Percentiles rank a stretch among this genome's conserved stretches.
Evolutionary conservation across 164 flowering plant genomes (phyloP).

Genomic region (Piper longum): DNA sequence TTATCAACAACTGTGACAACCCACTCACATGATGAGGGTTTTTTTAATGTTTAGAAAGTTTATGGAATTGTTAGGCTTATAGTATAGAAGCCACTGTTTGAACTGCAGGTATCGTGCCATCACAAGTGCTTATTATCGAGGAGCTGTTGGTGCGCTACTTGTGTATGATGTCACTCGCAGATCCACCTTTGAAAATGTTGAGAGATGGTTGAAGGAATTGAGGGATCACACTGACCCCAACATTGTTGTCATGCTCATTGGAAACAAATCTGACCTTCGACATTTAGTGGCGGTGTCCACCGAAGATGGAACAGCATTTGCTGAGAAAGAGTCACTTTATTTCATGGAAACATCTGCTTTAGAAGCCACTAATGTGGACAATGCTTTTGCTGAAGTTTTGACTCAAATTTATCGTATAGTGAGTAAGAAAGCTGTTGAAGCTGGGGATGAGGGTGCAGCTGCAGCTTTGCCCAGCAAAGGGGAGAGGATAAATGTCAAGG

Average conservation of each 20-base stretch:
- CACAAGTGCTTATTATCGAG: constrained; percentile 67
- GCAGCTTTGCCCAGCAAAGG: constrained; percentile 41
- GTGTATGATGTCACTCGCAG: constrained; percentile 57
- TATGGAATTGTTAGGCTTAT: too few relatives aligned
- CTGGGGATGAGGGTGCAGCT: constrained; percentile 39
- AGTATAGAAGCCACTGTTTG: neutral
- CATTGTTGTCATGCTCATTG: constrained; percentile 64
- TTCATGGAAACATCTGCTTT: constrained; percentile 71
- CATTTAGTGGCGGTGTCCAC: constrained; percentile 56
- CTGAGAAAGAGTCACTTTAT: constrained; percentile 50
- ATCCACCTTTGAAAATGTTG: constrained; percentile 48
- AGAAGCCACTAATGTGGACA: constrained; percentile 54
- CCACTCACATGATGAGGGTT: too few relatives aligned
- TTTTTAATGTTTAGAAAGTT: too few relatives aligned
- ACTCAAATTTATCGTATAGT: constrained; percentile 45
- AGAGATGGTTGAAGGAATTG: constrained; percentile 54
- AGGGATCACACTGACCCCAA: constrained; percentile 61
- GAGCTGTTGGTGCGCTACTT: constrained; percentile 60
- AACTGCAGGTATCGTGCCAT: constrained; percentile 52
- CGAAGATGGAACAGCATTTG: constrained; percentile 45
- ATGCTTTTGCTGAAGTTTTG: constrained; percentile 56
- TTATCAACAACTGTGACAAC: too few relatives aligned
- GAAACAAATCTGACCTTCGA: constrained; percentile 61
- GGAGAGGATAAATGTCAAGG: constrained; percentile 42
- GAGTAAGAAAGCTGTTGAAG: constrained; percentile 54